Conservation (phyloP, 352 stramenopile genomes). For the Aphanomyces cochlioides region DNA sequence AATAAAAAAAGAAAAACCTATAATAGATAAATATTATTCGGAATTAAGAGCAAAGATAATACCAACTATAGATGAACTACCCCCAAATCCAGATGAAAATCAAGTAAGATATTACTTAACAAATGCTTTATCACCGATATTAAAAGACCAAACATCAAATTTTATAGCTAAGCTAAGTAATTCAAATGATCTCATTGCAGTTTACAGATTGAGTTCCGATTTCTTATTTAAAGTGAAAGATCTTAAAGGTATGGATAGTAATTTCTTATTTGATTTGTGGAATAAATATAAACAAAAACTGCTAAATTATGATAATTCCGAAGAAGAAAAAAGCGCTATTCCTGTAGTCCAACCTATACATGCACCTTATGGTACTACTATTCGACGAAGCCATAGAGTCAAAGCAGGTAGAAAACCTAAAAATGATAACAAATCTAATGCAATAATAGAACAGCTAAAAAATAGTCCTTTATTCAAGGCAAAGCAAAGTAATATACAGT, state of each 20-base stretch:
- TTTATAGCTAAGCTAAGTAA: no score
- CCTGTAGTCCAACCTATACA: conserved; percentile 1
- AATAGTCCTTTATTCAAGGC: conserved; percentile 8
- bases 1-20: not conserved
- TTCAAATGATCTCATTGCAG: no score
- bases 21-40: conserved; percentile 6
- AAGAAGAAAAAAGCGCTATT: not conserved
- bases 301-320: not conserved
- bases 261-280: conserved; percentile 7
- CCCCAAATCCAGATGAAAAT: not conserved
- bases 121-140: no score
- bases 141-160: no score
- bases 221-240: no score
- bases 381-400: no score
- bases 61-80: not conserved
- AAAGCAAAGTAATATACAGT: conserved; percentile 11
- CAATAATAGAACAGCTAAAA: conserved; percentile 8
- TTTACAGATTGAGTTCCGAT: no score
- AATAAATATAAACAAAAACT: conserved; percentile 8
- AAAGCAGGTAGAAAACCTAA: conserved; percentile 1
- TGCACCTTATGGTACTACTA: conserved; percentile 1
- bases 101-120: not conserved
- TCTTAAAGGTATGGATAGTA: conserved; percentile 1
- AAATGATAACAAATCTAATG: not conserved
- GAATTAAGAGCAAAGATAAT: not conserved